phyloP scores from a whole-genome alignment of 2,329 filamentous ascomycete genomes.

The Gliomastix tumulicola region DNA sequence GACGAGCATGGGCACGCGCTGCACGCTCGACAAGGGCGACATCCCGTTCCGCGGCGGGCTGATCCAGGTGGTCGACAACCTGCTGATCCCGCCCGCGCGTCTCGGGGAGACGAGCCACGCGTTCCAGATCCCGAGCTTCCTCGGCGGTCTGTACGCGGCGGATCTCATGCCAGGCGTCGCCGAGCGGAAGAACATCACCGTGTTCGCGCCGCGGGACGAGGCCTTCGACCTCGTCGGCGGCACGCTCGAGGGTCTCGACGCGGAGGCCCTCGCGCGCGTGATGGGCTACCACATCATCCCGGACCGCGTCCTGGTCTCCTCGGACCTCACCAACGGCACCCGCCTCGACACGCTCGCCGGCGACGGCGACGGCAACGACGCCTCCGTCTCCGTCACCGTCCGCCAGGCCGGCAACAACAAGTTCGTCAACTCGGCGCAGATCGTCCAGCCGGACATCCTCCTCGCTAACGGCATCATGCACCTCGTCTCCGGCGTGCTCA shows the following conservation, averaged over 20 bases:
- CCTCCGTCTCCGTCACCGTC: conserved; percentile 25
- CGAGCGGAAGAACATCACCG: conserved; percentile 39
- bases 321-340: conserved; percentile 22
- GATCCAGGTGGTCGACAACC: conserved; percentile 44
- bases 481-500: conserved; percentile 46
- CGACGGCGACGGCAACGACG: conserved; percentile 30
- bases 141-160: conserved; percentile 22
- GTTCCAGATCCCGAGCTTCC: conserved; percentile 32
- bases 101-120: conserved; percentile 43
- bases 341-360: conserved; percentile 23
- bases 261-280: conserved; percentile 39
- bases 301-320: conserved; percentile 45
- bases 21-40: conserved; percentile 32
- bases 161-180: conserved; percentile 31
- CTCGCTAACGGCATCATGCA: conserved; percentile 52
- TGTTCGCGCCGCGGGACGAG: conserved; percentile 57
- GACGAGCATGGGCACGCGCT: conserved; percentile 37
- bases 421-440: conserved; percentile 45
- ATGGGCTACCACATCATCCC: conserved; percentile 60
- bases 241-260: conserved; percentile 36
- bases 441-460: conserved; percentile 45
- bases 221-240: conserved; percentile 53
- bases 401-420: conserved; percentile 33
- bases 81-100: conserved; percentile 39
- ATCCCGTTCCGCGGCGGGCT: conserved; percentile 40